A percentile compares a stretch with the other conserved stretches of the same genome.
phyloP scores from a whole-genome alignment of 106 monocot genomes.

The Dendrobium huoshanense region DNA sequence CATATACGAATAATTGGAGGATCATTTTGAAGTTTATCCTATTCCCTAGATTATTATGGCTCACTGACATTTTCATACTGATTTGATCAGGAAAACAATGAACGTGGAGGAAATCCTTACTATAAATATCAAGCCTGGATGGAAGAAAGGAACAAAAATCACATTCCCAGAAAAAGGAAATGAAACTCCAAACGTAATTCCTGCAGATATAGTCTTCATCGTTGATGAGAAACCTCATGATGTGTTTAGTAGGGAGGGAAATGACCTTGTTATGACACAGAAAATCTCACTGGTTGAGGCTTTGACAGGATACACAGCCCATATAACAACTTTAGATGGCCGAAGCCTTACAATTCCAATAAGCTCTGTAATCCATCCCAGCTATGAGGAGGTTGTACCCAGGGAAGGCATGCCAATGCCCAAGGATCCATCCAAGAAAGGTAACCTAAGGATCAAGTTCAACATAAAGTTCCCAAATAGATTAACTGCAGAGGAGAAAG shows the following conservation, averaged over 20 bases:
- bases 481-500: slow-evolving; percentile 15
- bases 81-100: slow-evolving; percentile 11
- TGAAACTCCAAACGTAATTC: slow-evolving; percentile 20
- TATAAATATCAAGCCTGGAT: slow-evolving; percentile 23
- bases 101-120: slow-evolving; percentile 29
- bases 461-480: slow-evolving; percentile 17
- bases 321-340: slow-evolving; percentile 16
- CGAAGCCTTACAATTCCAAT: slow-evolving; percentile 21
- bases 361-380: slow-evolving; percentile 16
- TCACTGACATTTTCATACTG: not conserved
- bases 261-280: slow-evolving; percentile 12
- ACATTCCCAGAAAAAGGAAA: slow-evolving; percentile 31
- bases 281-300: slow-evolving; percentile 18
- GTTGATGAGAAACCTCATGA: slow-evolving; percentile 29
- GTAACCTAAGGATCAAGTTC: slow-evolving; percentile 20
- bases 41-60: no score
- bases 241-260: slow-evolving; percentile 19
- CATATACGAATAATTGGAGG: no score
- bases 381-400: slow-evolving; percentile 18
- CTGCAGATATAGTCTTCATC: slow-evolving; percentile 31
- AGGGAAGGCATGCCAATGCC: slow-evolving; percentile 23
- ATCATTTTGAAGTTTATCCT: no score
- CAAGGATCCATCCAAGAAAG: slow-evolving; percentile 16
- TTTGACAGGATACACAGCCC: slow-evolving; percentile 14
- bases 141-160: slow-evolving; percentile 30